A percentile compares a stretch with the other conserved stretches of the same genome.
Conservation (phyloP, 2,329 filamentous ascomycete species). For the Xylariaceae sp. region DNA sequence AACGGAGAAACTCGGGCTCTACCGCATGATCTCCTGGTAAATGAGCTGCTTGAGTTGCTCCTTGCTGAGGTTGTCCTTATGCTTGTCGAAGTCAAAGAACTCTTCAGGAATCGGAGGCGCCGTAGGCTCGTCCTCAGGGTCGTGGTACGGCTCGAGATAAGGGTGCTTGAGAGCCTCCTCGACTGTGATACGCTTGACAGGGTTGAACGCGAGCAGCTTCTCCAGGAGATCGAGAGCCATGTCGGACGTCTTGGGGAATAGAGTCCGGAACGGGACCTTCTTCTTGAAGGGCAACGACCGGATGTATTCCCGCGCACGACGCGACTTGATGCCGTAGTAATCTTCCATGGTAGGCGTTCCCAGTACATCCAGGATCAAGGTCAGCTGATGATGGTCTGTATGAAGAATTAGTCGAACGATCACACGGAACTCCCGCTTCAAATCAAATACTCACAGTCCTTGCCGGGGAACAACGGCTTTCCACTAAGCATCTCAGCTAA, state of each 20-base stretch:
- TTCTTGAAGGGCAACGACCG: constrained; percentile 98
- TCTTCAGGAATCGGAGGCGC: constrained; percentile 95
- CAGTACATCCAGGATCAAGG: constrained; percentile 92
- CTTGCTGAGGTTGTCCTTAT: constrained; percentile 98
- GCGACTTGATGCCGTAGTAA: constrained; percentile 99
- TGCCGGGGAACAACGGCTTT: constrained; percentile 95
- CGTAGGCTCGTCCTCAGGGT: constrained; percentile 96
- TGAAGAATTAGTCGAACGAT: constrained; percentile 15
- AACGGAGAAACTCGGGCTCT: constrained; percentile 17
- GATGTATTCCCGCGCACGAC: constrained; percentile 95
- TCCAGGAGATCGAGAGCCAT: constrained; percentile 89
- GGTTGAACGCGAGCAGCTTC: constrained; percentile 95
- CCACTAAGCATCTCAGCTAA: constrained; percentile 98
- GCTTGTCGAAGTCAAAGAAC: constrained; percentile 99
- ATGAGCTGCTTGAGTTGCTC: constrained; percentile 97
- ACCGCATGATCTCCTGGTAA: constrained; percentile 89
- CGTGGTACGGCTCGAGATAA: constrained; percentile 97
- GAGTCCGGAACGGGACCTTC: constrained; percentile 94
- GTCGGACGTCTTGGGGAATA: constrained; percentile 99
- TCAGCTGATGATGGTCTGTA: constrained; percentile 92
- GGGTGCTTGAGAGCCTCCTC: constrained; percentile 96
- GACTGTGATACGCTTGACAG: constrained; percentile 95
- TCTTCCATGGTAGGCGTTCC: constrained; percentile 99
- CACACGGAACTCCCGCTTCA: background rate
- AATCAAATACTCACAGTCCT: constrained; percentile 70